These are phyloP conservation scores for Brettanomyces custersianus DNA, from an alignment of 805 yeast genomes.

Conservation along the genomic window DNA sequence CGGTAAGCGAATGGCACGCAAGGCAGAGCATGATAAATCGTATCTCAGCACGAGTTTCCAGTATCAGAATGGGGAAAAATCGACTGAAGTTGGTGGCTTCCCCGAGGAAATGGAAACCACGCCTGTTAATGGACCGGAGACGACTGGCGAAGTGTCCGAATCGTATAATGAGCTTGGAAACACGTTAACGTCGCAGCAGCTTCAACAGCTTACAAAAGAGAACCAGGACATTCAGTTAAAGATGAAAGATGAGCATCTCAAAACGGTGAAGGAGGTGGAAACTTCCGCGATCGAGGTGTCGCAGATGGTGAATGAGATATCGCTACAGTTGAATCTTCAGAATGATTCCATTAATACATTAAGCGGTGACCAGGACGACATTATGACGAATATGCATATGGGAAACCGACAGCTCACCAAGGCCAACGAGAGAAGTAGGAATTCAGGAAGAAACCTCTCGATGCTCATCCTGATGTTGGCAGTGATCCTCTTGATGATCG, in stretches of 20 bases:
- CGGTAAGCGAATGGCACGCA: conserved; percentile 36
- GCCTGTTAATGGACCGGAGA: not conserved
- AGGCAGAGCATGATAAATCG: conserved; percentile 28
- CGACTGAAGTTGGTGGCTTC: conserved; percentile 9
- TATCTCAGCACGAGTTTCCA: conserved; percentile 16
- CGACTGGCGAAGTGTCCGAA: conserved; percentile 19
- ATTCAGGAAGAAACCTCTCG: conserved; percentile 49
- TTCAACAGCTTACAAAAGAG: conserved; percentile 49
- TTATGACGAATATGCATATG: conserved; percentile 51
- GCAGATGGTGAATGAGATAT: conserved; percentile 63
- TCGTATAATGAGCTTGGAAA: conserved; percentile 27
- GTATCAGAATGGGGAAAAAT: too few species aligned
- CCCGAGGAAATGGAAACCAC: not conserved
- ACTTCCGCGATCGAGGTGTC: conserved; percentile 64
- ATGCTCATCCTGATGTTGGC: conserved; percentile 48
- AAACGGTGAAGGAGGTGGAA: conserved; percentile 52
- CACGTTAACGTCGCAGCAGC: conserved; percentile 36
- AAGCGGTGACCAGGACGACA: conserved; percentile 57
- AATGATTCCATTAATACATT: conserved; percentile 58
- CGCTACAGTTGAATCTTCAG: conserved; percentile 65
- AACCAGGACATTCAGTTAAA: conserved; percentile 44
- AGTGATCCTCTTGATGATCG: conserved; percentile 44
- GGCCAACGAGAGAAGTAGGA: conserved; percentile 60
- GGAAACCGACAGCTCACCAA: conserved; percentile 65
- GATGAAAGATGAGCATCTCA: conserved; percentile 49